phyloP scores from a whole-genome alignment of 2,329 filamentous ascomycete genomes.

The Tolypocladium ovalisporum region DNA sequence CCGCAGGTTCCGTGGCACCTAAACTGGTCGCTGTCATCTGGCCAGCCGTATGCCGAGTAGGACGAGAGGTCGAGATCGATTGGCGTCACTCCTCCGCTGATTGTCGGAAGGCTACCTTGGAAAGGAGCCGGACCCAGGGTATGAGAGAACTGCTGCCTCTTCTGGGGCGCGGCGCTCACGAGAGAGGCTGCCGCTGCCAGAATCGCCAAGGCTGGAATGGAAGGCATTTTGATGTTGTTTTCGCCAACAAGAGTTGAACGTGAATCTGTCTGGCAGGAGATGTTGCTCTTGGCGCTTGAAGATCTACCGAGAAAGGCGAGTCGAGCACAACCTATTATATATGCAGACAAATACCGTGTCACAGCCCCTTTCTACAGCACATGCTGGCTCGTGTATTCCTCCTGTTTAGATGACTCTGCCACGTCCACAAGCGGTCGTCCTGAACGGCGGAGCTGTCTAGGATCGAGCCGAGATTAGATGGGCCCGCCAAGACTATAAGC shows the following conservation, averaged over 20 bases:
- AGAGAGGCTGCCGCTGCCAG: background rate
- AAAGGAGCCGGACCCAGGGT: background rate
- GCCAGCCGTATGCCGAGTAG: background rate
- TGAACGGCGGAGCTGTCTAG: background rate
- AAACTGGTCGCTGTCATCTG: background rate
- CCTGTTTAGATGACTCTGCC: no score
- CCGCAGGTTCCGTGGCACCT: conserved; percentile 1
- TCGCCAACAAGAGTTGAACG: background rate
- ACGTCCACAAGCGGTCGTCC: background rate
- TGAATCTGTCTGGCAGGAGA: background rate
- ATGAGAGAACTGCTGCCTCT: background rate
- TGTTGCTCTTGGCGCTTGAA: background rate
- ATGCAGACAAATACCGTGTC: no score
- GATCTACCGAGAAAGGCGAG: background rate
- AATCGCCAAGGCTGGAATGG: background rate
- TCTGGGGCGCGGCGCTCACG: background rate
- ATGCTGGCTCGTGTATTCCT: background rate
- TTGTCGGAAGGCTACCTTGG: background rate
- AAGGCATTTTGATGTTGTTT: background rate
- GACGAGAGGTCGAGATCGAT: background rate
- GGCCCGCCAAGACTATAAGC: background rate
- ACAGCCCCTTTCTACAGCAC: background rate
- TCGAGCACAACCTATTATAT: background rate
- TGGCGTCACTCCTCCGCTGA: background rate
- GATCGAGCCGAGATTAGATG: background rate